Percentiles rank a stretch among this genome's conserved stretches.
These are phyloP conservation scores for Xerocomellus intermedius DNA, from an alignment of 768 basidiomycete species.

Conservation along the genomic window DNA sequence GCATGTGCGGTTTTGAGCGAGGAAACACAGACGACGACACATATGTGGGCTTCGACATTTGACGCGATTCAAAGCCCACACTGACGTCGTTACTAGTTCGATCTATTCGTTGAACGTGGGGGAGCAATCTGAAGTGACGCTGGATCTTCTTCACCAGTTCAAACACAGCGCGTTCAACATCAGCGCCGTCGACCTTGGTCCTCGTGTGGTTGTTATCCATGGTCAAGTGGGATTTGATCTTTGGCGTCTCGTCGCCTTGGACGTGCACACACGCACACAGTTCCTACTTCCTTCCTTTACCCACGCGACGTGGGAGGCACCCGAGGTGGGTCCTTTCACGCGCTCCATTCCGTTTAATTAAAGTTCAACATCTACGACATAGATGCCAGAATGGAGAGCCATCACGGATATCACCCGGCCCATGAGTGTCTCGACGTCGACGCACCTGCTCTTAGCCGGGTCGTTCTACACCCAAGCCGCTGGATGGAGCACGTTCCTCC, in stretches of 20 bases:
- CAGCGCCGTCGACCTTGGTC: constrained; percentile 11
- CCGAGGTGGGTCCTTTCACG: constrained; percentile 1
- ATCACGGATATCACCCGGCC: not conserved
- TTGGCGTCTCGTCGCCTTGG: constrained; percentile 8
- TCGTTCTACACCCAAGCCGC: not conserved
- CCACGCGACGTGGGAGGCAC: not conserved
- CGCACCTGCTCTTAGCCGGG: constrained; percentile 16
- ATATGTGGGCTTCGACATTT: not conserved
- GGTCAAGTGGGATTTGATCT: not conserved
- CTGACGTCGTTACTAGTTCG: constrained; percentile 7
- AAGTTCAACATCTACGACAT: not conserved
- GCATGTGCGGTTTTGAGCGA: constrained; percentile 15
- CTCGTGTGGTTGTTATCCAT: constrained; percentile 11
- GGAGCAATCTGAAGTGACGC: not conserved
- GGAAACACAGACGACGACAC: not conserved
- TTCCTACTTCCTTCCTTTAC: not conserved
- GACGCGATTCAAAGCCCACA: not conserved
- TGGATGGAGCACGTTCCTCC: constrained; percentile 8
- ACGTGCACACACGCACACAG: constrained; percentile 13
- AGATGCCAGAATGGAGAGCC: not conserved
- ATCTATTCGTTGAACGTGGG: constrained; percentile 7
- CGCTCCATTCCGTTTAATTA: not conserved
- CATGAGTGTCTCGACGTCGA: constrained; percentile 18
- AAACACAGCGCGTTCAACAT: not conserved
- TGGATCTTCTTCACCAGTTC: constrained; percentile 16